Evolutionary conservation across 257 asterid species (phyloP).

Genomic region (Capsicum baccatum): DNA sequence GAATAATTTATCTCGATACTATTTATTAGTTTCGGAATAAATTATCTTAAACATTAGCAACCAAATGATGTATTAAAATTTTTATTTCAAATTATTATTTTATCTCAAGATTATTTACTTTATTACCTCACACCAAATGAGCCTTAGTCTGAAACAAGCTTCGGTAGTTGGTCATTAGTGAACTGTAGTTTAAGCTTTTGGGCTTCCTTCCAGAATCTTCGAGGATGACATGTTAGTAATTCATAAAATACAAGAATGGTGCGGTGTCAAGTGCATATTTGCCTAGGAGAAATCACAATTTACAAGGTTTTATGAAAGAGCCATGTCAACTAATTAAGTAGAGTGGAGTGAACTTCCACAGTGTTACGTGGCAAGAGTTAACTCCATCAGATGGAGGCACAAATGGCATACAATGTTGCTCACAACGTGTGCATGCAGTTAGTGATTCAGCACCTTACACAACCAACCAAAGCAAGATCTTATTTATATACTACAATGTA

Average conservation of each 20-base stretch:
- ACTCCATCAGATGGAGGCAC: neutral
- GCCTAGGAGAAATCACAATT: neutral
- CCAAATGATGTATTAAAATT: no score
- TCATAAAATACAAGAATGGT: neutral
- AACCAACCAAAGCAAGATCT: neutral
- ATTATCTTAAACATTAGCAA: no score
- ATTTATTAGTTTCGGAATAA: no score
- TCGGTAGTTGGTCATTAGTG: no score
- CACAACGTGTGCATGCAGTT: neutral
- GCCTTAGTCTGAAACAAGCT: no score
- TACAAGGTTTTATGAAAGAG: neutral
- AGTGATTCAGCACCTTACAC: neutral
- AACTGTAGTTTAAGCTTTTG: neutral
- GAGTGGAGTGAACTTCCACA: neutral
- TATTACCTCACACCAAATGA: no score
- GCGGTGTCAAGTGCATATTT: no score
- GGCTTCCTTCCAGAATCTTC: neutral
- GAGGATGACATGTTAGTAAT: neutral
- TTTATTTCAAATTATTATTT: no score
- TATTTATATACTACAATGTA: neutral
- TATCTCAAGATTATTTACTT: no score
- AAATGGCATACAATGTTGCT: neutral
- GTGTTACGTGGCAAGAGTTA: neutral
- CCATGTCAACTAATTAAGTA: neutral
- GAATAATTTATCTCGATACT: no score